These are phyloP conservation scores for Malus asiatica DNA, from an alignment of 306 rosid genomes.

Conservation along the genomic window DNA sequence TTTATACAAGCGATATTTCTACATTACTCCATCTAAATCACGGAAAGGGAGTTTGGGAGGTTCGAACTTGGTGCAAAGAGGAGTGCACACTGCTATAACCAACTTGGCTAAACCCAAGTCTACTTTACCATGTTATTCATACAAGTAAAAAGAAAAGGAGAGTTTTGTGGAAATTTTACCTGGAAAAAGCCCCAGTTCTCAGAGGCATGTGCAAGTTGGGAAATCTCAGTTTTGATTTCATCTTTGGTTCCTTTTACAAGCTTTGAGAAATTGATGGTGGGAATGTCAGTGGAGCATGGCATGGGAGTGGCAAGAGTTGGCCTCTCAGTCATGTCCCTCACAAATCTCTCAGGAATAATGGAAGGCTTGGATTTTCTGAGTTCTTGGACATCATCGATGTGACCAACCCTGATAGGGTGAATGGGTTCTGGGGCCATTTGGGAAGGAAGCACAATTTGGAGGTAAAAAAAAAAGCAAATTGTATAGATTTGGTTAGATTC, in stretches of 20 bases:
- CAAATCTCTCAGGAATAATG: conserved; percentile 77
- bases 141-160: neutral
- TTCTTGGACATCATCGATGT: conserved; percentile 94
- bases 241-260: conserved; percentile 46
- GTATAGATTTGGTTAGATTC: conserved; percentile 1
- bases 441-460: conserved; percentile 9
- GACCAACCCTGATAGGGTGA: conserved; percentile 55
- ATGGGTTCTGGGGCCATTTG: conserved; percentile 65
- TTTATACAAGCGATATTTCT: neutral
- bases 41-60: neutral
- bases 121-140: neutral
- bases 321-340: conserved; percentile 65
- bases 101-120: neutral
- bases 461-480: neutral
- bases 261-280: conserved; percentile 62
- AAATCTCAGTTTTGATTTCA: conserved; percentile 34
- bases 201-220: conserved; percentile 61
- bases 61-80: no score
- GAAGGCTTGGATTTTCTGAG: conserved; percentile 59
- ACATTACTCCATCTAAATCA: neutral
- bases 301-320: conserved; percentile 35
- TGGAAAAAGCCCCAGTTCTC: conserved; percentile 94
- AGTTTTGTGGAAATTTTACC: conserved; percentile 30
- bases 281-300: conserved; percentile 41
- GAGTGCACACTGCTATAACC: neutral